Base-by-base conservation (phyloP, 1,284 basidiomycete species). In the Malassezia pachydermatis region DNA sequence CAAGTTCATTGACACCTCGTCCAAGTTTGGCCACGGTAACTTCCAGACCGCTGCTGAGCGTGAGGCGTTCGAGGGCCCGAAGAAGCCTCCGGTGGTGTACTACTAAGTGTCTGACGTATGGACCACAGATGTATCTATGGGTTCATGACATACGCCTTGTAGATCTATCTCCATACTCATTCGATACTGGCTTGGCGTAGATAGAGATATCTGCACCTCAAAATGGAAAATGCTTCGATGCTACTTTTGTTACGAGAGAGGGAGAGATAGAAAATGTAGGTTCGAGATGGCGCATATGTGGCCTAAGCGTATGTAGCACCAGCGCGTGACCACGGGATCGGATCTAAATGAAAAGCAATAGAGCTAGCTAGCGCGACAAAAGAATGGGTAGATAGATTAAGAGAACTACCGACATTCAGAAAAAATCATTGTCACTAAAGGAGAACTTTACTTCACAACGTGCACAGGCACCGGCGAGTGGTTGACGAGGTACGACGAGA, bases 1-100 rank as follows among this genome's bases (percentile, higher is more conserved):
- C 81, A 98, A 96, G 77, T 92, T 92, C 79, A 94, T 96, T 81
- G 88, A 92, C 74, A 95, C 90, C 41, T 86, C 86, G 38, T 90
- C 88, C 76, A 95, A 92, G 77, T 57, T 73, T 44, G 69, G 87
- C 82, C 88, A 90, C 72, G 88, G 87, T 66, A 81, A 84, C 40
- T 90, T 89, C 88, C 90, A 95, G 80, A 92, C 88, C 42, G 78
- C 79, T 76, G 86, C 86, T 76, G 92, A 96, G 83, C 92, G 92
- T 81, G 78, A 80, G 63, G 82, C 86, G 71, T 95, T 95, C 83
- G 74, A 90, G 74, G 90, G 90, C 75, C 81, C 84, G 20, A 46
- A 47, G 70, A 52, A 52, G 50, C 43, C 50, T 19, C 50, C 50
- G 40, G 44, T 41, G 28, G 50, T 45, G 84, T 86, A 82, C 87